These are phyloP conservation scores for Pseudocercospora eumusae DNA, from an alignment of 2,329 filamentous ascomycete genomes.

Conservation along the genomic window DNA sequence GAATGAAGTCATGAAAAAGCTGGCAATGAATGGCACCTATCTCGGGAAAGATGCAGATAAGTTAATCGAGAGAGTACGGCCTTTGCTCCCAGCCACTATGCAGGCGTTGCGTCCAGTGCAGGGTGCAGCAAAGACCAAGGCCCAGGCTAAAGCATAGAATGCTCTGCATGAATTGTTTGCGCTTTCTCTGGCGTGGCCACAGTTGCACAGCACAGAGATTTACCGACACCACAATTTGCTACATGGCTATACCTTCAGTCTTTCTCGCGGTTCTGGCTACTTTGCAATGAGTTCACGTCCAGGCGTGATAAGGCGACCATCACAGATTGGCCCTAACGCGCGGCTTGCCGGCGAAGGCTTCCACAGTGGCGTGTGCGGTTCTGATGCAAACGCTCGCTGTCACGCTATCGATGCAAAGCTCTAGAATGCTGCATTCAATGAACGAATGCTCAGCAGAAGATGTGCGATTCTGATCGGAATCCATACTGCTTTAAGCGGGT, in stretches of 20 bases:
- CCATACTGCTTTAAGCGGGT: not conserved
- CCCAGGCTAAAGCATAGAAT: not conserved
- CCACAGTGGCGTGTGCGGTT: not conserved
- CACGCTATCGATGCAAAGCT: not conserved
- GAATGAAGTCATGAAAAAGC: constrained; percentile 29
- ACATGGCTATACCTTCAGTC: not conserved
- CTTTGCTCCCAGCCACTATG: constrained; percentile 20
- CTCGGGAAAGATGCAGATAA: constrained; percentile 33
- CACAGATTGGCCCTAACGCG: not conserved
- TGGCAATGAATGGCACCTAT: constrained; percentile 33
- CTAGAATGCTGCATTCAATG: not conserved
- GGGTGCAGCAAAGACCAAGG: constrained; percentile 5
- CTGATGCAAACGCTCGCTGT: not conserved
- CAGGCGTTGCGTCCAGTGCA: constrained; percentile 2
- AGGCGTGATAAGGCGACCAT: not conserved
- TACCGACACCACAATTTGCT: too few relatives aligned
- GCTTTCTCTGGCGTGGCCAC: not conserved
- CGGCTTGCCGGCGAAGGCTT: not conserved
- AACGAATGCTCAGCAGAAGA: not conserved
- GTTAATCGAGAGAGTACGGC: constrained; percentile 38
- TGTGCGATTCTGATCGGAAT: not conserved
- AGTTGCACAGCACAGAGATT: not conserved
- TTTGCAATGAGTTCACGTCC: not conserved
- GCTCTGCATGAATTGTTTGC: not conserved
- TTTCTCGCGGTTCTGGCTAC: not conserved